These are phyloP conservation scores for Calocera viscosa DNA, from an alignment of 768 basidiomycete species.

Conservation along the genomic window DNA sequence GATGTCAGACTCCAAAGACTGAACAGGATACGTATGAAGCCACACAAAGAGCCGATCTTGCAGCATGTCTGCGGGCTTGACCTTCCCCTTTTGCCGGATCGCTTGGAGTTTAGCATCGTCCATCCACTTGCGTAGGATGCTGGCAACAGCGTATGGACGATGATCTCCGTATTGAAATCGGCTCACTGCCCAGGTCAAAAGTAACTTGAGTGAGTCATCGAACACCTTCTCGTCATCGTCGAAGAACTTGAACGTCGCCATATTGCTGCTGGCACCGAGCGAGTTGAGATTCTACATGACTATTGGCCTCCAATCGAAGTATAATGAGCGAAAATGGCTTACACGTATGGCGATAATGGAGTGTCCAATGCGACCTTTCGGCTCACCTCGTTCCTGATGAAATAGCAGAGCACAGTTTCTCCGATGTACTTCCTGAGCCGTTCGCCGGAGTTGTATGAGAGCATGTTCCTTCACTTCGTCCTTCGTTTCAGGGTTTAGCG, in stretches of 20 bases:
- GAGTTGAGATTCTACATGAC: constrained; percentile 58
- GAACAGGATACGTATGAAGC: constrained; percentile 39
- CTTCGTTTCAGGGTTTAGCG: constrained; percentile 29
- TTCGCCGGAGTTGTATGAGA: constrained; percentile 32
- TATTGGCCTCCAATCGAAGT: background rate
- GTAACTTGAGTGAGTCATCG: constrained; percentile 54
- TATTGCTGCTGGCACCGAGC: constrained; percentile 51
- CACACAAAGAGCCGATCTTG: constrained; percentile 73
- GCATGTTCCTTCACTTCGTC: constrained; percentile 29
- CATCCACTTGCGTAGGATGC: constrained; percentile 52
- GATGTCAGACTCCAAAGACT: constrained; percentile 33
- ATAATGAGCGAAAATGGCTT: constrained; percentile 31
- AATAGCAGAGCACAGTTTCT: constrained; percentile 77
- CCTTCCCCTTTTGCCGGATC: constrained; percentile 43
- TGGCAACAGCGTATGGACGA: constrained; percentile 59
- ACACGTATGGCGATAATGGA: constrained; percentile 47
- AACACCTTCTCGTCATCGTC: constrained; percentile 37
- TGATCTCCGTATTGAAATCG: constrained; percentile 74
- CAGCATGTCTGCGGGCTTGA: constrained; percentile 46
- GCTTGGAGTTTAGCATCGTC: constrained; percentile 51
- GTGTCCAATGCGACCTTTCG: constrained; percentile 24
- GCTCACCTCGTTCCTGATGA: constrained; percentile 48
- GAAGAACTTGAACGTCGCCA: constrained; percentile 49
- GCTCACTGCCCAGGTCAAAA: constrained; percentile 72
- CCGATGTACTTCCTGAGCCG: constrained; percentile 44